Percentiles rank a stretch among this genome's conserved stretches.
These are phyloP conservation scores for Bryoerythrophyllum caledonicum DNA, from an alignment of 225 moss, liverwort and hornwort genomes.

Conservation along the genomic window DNA sequence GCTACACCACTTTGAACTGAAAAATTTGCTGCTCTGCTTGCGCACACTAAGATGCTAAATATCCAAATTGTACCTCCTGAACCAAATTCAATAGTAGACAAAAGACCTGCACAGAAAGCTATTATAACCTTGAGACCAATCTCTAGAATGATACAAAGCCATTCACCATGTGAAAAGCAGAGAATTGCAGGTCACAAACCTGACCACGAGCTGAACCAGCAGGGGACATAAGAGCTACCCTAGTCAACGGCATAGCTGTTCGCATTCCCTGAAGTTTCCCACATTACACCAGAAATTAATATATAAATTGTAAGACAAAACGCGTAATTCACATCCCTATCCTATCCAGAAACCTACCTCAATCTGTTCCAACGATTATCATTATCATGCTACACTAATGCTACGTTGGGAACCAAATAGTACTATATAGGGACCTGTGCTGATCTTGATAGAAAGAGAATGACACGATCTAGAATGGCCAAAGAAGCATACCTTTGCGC, in stretches of 20 bases:
- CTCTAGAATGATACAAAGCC: neutral
- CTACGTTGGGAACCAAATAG: neutral
- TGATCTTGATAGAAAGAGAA: constrained; percentile 1
- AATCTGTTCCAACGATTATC: neutral
- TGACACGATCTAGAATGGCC: neutral
- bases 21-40: neutral
- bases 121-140: neutral
- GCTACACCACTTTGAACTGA: neutral
- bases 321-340: neutral
- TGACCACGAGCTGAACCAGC: constrained; percentile 93
- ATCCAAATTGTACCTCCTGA: neutral
- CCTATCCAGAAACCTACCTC: neutral
- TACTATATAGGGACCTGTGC: no score
- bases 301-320: neutral
- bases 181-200: constrained; percentile 40
- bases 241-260: constrained; percentile 97
- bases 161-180: neutral
- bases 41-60: neutral
- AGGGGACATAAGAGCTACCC: constrained; percentile 96
- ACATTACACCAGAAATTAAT: neutral
- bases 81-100: neutral
- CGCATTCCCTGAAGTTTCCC: constrained; percentile 75
- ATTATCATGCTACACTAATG: neutral
- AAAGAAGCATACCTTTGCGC: constrained; percentile 64
- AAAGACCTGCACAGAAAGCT: neutral